Evolutionary conservation across 345 rosid species (phyloP).

Genomic region (Eucalyptus curtisii): DNA sequence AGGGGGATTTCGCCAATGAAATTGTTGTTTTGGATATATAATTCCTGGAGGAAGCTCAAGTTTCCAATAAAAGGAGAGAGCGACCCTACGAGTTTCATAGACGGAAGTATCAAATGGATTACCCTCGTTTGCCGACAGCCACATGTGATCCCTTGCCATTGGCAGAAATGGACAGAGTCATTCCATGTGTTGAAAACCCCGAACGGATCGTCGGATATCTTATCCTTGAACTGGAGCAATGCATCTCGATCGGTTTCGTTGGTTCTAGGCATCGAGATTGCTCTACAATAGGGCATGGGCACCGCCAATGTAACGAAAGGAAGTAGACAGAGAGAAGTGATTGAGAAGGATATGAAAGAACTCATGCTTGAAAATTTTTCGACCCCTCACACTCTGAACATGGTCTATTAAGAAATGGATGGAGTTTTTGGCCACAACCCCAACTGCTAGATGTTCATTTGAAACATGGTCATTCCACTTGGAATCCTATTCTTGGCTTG

Average conservation of each 20-base stretch:
- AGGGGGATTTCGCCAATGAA: neutral
- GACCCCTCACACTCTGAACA: too few relatives aligned
- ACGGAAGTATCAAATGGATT: neutral
- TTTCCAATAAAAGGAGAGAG: neutral
- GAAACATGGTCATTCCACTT: accelerated
- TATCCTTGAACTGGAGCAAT: neutral
- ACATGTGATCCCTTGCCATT: neutral
- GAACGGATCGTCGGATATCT: neutral
- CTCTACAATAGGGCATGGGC: too few relatives aligned
- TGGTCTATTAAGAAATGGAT: too few relatives aligned
- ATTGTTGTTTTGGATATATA: neutral
- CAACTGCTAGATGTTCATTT: too few relatives aligned
- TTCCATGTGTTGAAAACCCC: neutral
- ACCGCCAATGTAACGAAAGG: too few relatives aligned
- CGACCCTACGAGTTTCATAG: neutral
- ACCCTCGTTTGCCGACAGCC: neutral
- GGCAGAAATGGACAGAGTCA: neutral
- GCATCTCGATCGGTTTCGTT: neutral
- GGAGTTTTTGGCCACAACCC: too few relatives aligned
- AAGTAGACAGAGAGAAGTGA: too few relatives aligned
- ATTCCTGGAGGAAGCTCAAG: neutral
- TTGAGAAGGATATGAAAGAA: too few relatives aligned
- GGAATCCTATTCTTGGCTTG: too few relatives aligned
- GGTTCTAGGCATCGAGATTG: too few relatives aligned
- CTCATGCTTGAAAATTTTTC: too few relatives aligned